Evolutionary conservation across 352 stramenopile genomes (phyloP).

Genomic region (Phytophthora sp.): DNA sequence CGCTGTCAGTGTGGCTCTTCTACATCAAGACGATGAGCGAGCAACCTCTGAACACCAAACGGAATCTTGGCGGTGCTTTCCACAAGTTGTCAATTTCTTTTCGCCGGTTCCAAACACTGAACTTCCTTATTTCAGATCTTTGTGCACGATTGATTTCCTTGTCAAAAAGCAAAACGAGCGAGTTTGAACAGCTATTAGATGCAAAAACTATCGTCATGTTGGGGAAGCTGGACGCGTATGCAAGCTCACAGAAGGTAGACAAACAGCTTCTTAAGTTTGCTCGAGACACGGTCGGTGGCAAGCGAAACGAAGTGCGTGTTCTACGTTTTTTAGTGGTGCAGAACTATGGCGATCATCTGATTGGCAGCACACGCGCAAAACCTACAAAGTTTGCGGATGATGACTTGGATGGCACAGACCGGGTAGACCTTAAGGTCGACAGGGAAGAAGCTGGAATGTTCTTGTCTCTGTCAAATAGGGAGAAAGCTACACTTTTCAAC

Average conservation of each 20-base stretch:
- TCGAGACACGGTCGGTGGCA: slow-evolving; percentile 33
- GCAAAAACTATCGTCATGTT: slow-evolving; percentile 56
- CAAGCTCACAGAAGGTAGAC: slow-evolving; percentile 65
- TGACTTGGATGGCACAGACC: slow-evolving; percentile 52
- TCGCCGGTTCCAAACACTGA: slow-evolving; percentile 77
- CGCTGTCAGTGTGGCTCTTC: slow-evolving; percentile 72
- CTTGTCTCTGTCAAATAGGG: slow-evolving; percentile 43
- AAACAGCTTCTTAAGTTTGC: slow-evolving; percentile 55
- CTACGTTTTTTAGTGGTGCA: slow-evolving; percentile 79
- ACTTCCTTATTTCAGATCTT: slow-evolving; percentile 81
- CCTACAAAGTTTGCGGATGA: slow-evolving; percentile 48
- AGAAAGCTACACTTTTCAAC: slow-evolving; percentile 61
- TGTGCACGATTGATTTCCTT: slow-evolving; percentile 68
- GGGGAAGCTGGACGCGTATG: slow-evolving; percentile 59
- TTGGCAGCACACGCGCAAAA: slow-evolving; percentile 42
- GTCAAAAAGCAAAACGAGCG: slow-evolving; percentile 40
- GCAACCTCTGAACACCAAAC: slow-evolving; percentile 47
- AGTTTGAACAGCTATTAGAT: slow-evolving; percentile 53
- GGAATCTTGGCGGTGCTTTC: slow-evolving; percentile 48
- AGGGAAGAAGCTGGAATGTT: slow-evolving; percentile 49
- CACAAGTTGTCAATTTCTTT: slow-evolving; percentile 64
- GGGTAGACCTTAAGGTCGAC: slow-evolving; percentile 61
- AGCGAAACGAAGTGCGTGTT: slow-evolving; percentile 45
- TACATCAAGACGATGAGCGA: slow-evolving; percentile 65
- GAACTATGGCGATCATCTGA: slow-evolving; percentile 79